Evolutionary conservation across 208 protist species (phyloP).

Genomic region (Acanthamoeba triangularis): DNA sequence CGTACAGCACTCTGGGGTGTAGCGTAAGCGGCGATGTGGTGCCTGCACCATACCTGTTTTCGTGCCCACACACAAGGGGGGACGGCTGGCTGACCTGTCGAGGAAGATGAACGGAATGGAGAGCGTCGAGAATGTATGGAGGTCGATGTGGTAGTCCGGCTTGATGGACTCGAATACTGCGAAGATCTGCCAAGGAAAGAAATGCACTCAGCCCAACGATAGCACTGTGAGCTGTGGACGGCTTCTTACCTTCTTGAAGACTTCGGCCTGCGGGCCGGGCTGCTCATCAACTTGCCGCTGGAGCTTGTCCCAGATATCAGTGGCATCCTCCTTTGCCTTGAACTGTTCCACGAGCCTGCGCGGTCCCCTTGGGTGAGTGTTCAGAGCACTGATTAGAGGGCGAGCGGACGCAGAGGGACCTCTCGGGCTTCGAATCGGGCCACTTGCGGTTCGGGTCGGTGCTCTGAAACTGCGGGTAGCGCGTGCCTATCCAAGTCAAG

Average conservation of each 20-base stretch:
- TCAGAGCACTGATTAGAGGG: no score
- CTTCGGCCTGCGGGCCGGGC: background rate
- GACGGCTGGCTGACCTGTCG: background rate
- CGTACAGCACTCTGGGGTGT: constrained; percentile 49
- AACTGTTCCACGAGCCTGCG: background rate
- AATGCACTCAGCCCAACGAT: background rate
- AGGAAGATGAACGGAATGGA: constrained; percentile 47
- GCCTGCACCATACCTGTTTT: no score
- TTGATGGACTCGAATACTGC: background rate
- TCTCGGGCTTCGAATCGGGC: constrained; percentile 24
- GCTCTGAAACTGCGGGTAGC: constrained; percentile 32
- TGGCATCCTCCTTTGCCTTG: constrained; percentile 7
- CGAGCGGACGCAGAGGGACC: background rate
- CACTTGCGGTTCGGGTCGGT: constrained; percentile 12
- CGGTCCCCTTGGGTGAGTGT: no score
- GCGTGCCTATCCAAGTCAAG: no score
- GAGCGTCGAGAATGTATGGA: constrained; percentile 8
- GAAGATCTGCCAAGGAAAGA: background rate
- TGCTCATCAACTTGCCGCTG: background rate
- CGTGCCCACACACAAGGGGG: no score
- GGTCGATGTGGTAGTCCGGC: constrained; percentile 36
- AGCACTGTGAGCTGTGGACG: background rate
- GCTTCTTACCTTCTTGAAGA: background rate
- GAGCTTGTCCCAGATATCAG: background rate
- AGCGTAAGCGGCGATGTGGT: no score